Base-by-base conservation (phyloP, 2,329 filamentous ascomycete genomes). In the Beauveria pseudobassiana region DNA sequence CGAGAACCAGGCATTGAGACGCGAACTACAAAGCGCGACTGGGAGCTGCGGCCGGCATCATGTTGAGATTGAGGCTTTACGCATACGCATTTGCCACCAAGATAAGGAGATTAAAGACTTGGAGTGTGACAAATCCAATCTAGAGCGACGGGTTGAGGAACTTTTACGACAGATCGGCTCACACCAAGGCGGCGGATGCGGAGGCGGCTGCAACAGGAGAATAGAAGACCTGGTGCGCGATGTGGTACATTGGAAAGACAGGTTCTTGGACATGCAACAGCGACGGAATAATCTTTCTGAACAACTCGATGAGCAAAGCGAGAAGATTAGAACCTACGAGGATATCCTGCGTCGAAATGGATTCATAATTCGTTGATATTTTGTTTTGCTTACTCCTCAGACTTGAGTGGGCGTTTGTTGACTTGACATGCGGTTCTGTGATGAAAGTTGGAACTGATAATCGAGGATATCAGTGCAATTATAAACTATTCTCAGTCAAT, bases 1-100 rank as follows among this genome's bases (percentile, higher is more conserved):
- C 18, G 76, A 79, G 38, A 79, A 79, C 64, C 68, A 71, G 18
- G 68, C 71, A 8, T 71, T 80, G 5, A 73, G 76, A 14, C 72
- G 70, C n/a, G 70, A 72, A 7, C 63, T 74, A 43, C 75, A 77
- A 34, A 71, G 67, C 30, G 66, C 67, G 1, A 67, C 71, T n/a
- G 71, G 71, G 22, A 63, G 67, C 57, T 68, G 72, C 2, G 65
- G 67, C 53, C 71, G 69, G 42, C 69, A 72, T 50, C 67, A 71
- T 40, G 66, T 60, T 50, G 73, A 76, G 54, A 59, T 73, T 30
- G 72, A 74, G 30, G 69, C 68, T 50, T 65, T 77, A 12, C 69
- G 71, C 3, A 65, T 71, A 62, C 73, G 72, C 64, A 65, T 74
- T 56, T 67, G 68, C 51, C 71, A 67, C 63, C 69, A 78, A 5